Base-by-base conservation (phyloP, 1,284 basidiomycete genomes). In the Puccinia coronata region DNA sequence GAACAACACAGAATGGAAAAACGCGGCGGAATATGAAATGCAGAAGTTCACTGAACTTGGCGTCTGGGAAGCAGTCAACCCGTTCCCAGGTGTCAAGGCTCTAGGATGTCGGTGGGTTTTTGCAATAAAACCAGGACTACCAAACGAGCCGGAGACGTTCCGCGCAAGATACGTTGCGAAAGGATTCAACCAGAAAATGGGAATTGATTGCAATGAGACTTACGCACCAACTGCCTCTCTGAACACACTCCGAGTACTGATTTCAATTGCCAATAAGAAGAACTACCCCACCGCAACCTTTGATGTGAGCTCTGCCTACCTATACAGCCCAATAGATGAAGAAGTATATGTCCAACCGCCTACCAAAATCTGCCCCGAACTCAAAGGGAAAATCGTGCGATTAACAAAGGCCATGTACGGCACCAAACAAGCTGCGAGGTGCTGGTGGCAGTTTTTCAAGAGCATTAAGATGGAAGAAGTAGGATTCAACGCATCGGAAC, bases 31-130 rank as follows among this genome's bases (percentile, higher is more conserved):
- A 2, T 36, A 53, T 12, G 51, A 73, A 28, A 8, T 57, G 43
- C 8, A 4, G 23, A 57, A 23, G 43, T 70, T 2, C 41, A 25
- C 25, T n/a, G 57, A 36, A 4, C 59, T 8, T 8, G 43, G 16
- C 43, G 16, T 43, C 43, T 43, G 43, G 43, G 43, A 43, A 16
- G 8, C 43, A 6, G 28, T 78, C 34, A 5, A 71, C 11, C 49
- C 18, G 1, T 55, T 34, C 25, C 36, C 41, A 1, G 39, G 41
- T 34, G 18, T n/a, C 0, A 53, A 70, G 41, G 28, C 53, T 1
- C 28, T 80, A 9, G 65, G 67, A 0, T 23, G 34, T 14, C 31
- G 69, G 25, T 80, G 77, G 67, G 77, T 80, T 11, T 80, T 80
- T 28, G 31, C 49, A 0, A 69, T 69, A 0, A 80, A 80, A n/a